Evolutionary conservation across 129 eudicot species (phyloP), one percentile per base, ranked within the genome.

Genomic region (Gnaphalium uliginosum): DNA sequence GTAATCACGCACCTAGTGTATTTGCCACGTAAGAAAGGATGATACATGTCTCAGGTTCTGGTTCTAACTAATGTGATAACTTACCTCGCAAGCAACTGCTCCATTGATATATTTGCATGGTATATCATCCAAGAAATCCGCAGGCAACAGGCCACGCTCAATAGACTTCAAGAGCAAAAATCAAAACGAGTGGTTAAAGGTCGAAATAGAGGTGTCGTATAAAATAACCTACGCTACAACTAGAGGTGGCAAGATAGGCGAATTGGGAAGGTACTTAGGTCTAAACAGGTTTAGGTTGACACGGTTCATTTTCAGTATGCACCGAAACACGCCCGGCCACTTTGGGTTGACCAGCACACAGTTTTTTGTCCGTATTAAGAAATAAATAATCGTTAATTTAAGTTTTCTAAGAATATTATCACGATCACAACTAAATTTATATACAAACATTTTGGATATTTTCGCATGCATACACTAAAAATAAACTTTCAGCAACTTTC

Each of bases 101-200:
- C 99, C 99, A 37, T 94, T 81, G 24, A 85, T 27, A 66, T 72
- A 94, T 79, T 94, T 94, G 87, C 97, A 94, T 9, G 97, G 96
- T 76, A 94, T 87, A 81, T 94, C 99, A 77, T 94, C 96, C 84
- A 91, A 75, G 81, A 91, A 85, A 87, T 87, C 91, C 29, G 92
- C 96, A 62, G 99, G 99, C 60, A 94, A 60, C 70, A 83, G 84
- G 32, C 99, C 99, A 72, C 90, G 83, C 80, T 94, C 99, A 75
- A 94, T 89, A 64, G 99, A 93, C 99, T 93, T 62, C 79, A 80
- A 75, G 37, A 59, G 54, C 77, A 77, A 46, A 17, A 67, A 2
- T 54, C 2, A 64, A 53, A 48, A 79, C 18, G 51, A 15, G 24
- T 18, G 8, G 33, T 57, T 54, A 39, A 13, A 39, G 71, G n/a